phyloP scores from a whole-genome alignment of 345 rosid genomes.

The Trapa incisa region DNA sequence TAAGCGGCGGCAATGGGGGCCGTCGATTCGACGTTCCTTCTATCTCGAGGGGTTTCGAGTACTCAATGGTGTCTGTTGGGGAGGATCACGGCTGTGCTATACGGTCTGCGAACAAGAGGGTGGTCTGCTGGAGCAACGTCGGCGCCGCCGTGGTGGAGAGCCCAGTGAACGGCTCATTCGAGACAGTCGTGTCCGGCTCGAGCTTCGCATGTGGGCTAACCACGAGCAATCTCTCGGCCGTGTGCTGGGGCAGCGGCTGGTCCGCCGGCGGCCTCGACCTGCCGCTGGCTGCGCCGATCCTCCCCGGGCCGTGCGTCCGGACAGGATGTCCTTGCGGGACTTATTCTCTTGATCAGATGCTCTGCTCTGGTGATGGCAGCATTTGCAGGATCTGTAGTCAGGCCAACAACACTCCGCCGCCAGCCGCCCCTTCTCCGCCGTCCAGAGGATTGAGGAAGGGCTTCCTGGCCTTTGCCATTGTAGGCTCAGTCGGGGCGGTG shows the following conservation, averaged over 20 bases:
- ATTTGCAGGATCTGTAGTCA: conserved; percentile 36
- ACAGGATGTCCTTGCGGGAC: conserved; percentile 35
- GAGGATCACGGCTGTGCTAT: conserved; percentile 52
- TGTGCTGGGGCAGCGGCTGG: conserved; percentile 81
- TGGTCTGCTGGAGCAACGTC: conserved; percentile 61
- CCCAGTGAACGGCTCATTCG: conserved; percentile 31
- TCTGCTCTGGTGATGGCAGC: conserved; percentile 44
- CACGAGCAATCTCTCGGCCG: conserved; percentile 25
- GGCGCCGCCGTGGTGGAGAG: conserved; percentile 19
- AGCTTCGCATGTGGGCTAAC: conserved; percentile 62
- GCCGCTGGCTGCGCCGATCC: conserved; percentile 23
- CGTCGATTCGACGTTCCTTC: conserved; percentile 51
- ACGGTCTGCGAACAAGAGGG: conserved; percentile 24
- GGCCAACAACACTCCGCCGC: conserved; percentile 1
- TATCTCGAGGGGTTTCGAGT: conserved; percentile 18
- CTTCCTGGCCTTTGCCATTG: conserved; percentile 52
- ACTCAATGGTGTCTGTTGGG: conserved; percentile 48
- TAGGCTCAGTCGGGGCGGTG: conserved; percentile 61
- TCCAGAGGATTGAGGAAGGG: conserved; percentile 38
- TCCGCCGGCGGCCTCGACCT: conserved; percentile 11
- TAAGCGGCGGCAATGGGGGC: conserved; percentile 41
- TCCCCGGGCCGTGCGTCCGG: conserved; percentile 73
- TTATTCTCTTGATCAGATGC: conserved; percentile 24
- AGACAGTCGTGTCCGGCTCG: conserved; percentile 54
- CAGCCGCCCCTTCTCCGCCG: conserved; percentile 17